Percentiles rank a stretch among this genome's conserved stretches.
Conservation (phyloP, 2,329 filamentous ascomycete species). For the Tolypocladium ovalisporum region DNA sequence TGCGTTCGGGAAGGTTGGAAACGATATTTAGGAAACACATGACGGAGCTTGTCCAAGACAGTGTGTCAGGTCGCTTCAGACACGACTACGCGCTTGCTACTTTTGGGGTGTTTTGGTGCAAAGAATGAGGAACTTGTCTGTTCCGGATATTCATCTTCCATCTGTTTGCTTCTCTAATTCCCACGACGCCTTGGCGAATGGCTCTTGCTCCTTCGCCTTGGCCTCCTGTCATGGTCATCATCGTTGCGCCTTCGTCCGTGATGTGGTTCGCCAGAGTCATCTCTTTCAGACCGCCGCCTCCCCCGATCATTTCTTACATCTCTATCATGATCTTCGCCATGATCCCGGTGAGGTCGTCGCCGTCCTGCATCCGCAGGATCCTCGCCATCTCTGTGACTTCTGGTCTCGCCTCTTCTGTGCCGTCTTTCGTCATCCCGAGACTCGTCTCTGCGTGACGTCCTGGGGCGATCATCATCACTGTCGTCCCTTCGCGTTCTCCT, state of each 20-base stretch:
- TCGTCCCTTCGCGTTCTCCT: conserved; percentile 13
- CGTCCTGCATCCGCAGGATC: conserved; percentile 15
- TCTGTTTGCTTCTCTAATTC: conserved; percentile 12
- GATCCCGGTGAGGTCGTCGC: conserved; percentile 7
- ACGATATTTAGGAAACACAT: conserved; percentile 49
- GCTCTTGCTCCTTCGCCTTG: conserved; percentile 27
- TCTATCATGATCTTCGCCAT: conserved; percentile 5
- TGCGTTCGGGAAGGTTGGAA: conserved; percentile 73
- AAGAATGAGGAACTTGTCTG: neutral
- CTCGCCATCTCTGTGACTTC: conserved; percentile 15
- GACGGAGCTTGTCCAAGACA: neutral
- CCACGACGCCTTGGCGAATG: conserved; percentile 27
- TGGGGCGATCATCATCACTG: conserved; percentile 16
- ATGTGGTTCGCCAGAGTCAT: conserved; percentile 16
- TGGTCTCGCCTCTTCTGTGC: conserved; percentile 18
- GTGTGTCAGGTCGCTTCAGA: neutral
- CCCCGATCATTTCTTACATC: conserved; percentile 8
- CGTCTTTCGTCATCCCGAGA: conserved; percentile 17
- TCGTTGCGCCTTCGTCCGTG: conserved; percentile 16
- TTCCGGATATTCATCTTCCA: conserved; percentile 7
- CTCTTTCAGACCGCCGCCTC: conserved; percentile 13
- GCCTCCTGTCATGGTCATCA: conserved; percentile 12
- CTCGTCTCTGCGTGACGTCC: conserved; percentile 26
- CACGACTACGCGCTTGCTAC: neutral
- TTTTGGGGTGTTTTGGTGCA: neutral